Percentiles rank a stretch among this genome's conserved stretches.
These are phyloP conservation scores for Naematelia aurantialba DNA, from an alignment of 768 basidiomycete genomes.

Conservation along the genomic window DNA sequence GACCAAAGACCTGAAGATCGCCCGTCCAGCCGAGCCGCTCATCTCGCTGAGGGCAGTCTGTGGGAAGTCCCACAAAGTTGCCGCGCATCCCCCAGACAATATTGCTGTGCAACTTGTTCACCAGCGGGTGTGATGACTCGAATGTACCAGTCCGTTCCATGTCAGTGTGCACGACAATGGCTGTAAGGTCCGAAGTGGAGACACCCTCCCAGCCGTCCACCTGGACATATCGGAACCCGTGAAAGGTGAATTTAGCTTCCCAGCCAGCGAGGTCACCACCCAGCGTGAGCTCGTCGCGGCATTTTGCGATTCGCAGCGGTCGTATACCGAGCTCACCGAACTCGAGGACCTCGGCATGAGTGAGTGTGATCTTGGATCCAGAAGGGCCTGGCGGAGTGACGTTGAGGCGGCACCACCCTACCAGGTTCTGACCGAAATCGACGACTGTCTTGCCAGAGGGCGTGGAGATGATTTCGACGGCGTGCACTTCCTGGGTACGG, in stretches of 20 bases:
- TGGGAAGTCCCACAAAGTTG: conserved; percentile 30
- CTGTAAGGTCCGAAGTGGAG: conserved; percentile 8
- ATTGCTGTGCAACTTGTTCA: conserved; percentile 30
- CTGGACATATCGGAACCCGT: conserved; percentile 33
- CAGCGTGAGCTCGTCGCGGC: conserved; percentile 13
- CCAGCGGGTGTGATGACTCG: conserved; percentile 16
- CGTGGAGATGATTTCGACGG: conserved; percentile 29
- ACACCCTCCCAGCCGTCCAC: conserved; percentile 8
- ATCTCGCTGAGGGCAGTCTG: conserved; percentile 42
- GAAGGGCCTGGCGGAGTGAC: conserved; percentile 4
- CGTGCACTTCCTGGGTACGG: conserved; percentile 9
- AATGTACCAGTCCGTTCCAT: conserved; percentile 27
- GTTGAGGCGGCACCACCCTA: conserved; percentile 23
- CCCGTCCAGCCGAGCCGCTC: conserved; percentile 41
- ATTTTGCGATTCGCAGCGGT: conserved; percentile 28
- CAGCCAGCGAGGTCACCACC: conserved; percentile 12
- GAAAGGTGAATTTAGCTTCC: conserved; percentile 36
- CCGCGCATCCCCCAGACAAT: conserved; percentile 29
- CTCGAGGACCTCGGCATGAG: conserved; percentile 38
- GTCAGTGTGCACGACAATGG: conserved; percentile 24
- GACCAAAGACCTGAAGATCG: conserved; percentile 36
- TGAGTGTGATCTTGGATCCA: conserved; percentile 1
- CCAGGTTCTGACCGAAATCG: conserved; percentile 43
- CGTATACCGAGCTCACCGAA: conserved; percentile 29
- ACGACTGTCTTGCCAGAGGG: conserved; percentile 31